These are phyloP conservation scores for Solanum gracilifrons DNA, from an alignment of 257 asterid species.

Conservation along the genomic window DNA sequence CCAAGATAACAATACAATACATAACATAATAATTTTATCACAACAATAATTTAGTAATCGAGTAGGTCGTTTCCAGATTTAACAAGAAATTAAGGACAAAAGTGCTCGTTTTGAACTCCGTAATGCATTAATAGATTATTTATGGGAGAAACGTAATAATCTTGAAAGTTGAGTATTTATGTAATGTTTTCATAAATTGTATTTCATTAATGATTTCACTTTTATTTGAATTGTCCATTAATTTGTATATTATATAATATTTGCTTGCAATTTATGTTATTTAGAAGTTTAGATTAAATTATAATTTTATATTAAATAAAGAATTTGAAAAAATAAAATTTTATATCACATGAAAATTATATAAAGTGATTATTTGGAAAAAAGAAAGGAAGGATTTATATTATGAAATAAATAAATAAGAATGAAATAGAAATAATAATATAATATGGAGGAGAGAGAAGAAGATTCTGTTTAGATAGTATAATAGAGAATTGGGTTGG, in stretches of 20 bases:
- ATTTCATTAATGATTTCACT: not conserved
- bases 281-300: not conserved
- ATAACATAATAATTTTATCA: not conserved
- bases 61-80: not conserved
- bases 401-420: not conserved
- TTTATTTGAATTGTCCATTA: not conserved
- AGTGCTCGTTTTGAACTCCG: not conserved
- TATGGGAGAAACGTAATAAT: not conserved
- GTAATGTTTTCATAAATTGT: not conserved
- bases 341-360: not conserved
- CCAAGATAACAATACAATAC: not conserved
- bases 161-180: not conserved
- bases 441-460: not conserved
- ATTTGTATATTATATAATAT: not conserved
- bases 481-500: not conserved
- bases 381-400: not conserved
- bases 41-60: not conserved
- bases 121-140: not conserved
- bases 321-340: not conserved
- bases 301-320: no score
- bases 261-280: not conserved
- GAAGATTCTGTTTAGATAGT: not conserved
- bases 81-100: not conserved
- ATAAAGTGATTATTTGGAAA: not conserved
- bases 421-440: no score